Percentiles rank a stretch among this genome's conserved stretches.
Evolutionary conservation across 129 eudicot genomes (phyloP).

Genomic region (Flaveria ramosissima): DNA sequence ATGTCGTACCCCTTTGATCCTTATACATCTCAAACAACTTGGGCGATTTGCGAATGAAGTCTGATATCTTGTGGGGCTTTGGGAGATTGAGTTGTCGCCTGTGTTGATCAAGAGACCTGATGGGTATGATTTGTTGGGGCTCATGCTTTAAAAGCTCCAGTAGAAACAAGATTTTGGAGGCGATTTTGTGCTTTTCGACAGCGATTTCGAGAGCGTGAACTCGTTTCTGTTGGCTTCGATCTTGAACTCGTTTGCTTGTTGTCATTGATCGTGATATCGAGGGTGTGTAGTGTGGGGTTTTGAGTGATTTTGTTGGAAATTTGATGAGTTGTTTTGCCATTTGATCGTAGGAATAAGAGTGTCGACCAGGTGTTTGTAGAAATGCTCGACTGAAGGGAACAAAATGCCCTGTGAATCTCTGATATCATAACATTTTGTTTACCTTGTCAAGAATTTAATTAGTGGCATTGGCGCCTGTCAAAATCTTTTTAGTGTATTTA

Average conservation of each 20-base stretch:
- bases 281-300: slow-evolving; percentile 6
- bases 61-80: slow-evolving; percentile 84
- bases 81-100: slow-evolving; percentile 63
- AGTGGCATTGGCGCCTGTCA: too few species aligned
- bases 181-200: slow-evolving; percentile 69
- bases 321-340: slow-evolving; percentile 35
- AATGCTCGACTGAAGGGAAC: slow-evolving; percentile 9
- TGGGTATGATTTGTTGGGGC: slow-evolving; percentile 60
- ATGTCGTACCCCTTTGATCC: slow-evolving; percentile 61
- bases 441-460: too few species aligned
- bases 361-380: slow-evolving; percentile 21
- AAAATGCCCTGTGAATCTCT: neutral
- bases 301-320: slow-evolving; percentile 21
- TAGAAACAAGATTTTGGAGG: slow-evolving; percentile 62
- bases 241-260: slow-evolving; percentile 79
- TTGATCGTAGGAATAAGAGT: neutral
- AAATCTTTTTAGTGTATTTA: too few species aligned
- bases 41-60: slow-evolving; percentile 73
- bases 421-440: too few species aligned
- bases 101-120: slow-evolving; percentile 64
- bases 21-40: slow-evolving; percentile 70
- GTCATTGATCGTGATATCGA: slow-evolving; percentile 57
- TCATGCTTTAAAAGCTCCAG: slow-evolving; percentile 67
- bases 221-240: slow-evolving; percentile 83
- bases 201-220: slow-evolving; percentile 78